These are phyloP conservation scores for Simmondsia chinensis DNA, from an alignment of 148 eudicot genomes.

Conservation along the genomic window DNA sequence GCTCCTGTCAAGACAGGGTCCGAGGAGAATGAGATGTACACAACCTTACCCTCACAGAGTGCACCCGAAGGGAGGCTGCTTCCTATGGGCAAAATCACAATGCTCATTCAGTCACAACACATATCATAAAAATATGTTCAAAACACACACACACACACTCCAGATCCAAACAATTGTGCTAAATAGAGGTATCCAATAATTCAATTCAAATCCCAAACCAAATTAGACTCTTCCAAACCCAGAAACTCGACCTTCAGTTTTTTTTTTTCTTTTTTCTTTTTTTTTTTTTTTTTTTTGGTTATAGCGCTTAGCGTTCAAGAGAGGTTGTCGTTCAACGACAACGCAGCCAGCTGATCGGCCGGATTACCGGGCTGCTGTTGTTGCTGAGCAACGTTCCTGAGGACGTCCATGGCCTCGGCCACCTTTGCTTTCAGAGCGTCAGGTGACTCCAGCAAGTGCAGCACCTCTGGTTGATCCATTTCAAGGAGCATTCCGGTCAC, in stretches of 20 bases:
- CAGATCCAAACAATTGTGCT: too few relatives aligned
- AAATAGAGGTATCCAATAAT: too few relatives aligned
- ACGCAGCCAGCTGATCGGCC: conserved; percentile 60
- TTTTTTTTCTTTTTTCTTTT: background rate
- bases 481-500: conserved; percentile 88
- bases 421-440: conserved; percentile 85
- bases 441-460: conserved; percentile 78
- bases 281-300: background rate
- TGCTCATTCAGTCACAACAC: too few relatives aligned
- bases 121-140: background rate
- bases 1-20: too few relatives aligned
- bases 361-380: conserved; percentile 43
- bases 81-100: too few relatives aligned
- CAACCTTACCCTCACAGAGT: too few relatives aligned
- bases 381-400: conserved; percentile 62
- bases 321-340: conserved; percentile 54
- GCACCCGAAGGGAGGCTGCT: too few relatives aligned
- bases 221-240: background rate
- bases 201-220: too few relatives aligned
- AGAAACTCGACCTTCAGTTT: background rate
- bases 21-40: too few relatives aligned
- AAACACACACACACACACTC: background rate
- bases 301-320: too few relatives aligned
- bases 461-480: conserved; percentile 86
- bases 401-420: conserved; percentile 79